Percentiles rank a stretch among this genome's conserved stretches.
Evolutionary conservation across 768 basidiomycete species (phyloP).

Genomic region (Pisolithus sp.): DNA sequence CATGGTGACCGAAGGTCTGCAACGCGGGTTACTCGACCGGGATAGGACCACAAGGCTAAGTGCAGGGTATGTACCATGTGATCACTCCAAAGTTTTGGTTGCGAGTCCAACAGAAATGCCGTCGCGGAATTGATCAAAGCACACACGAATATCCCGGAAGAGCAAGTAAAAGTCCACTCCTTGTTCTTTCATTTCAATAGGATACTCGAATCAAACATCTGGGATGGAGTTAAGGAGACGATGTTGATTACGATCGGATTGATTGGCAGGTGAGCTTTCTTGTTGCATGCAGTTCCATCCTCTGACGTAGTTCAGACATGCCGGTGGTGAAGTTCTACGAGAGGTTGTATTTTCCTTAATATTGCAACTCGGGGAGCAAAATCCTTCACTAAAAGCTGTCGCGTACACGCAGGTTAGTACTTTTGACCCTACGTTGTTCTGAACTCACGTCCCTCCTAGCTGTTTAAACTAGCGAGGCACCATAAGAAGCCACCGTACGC

Average conservation of each 20-base stretch:
- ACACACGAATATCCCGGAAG: slow-evolving; percentile 30
- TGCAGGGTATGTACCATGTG: slow-evolving; percentile 51
- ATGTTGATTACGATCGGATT: slow-evolving; percentile 53
- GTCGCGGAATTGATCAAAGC: slow-evolving; percentile 42
- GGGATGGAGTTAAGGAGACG: slow-evolving; percentile 54
- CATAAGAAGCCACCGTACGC: slow-evolving; percentile 59
- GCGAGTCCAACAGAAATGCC: slow-evolving; percentile 29
- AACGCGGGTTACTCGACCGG: slow-evolving; percentile 44
- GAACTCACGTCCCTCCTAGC: slow-evolving; percentile 32
- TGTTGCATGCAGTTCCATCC: not conserved
- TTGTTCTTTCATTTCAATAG: slow-evolving; percentile 43
- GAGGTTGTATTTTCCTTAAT: slow-evolving; percentile 58
- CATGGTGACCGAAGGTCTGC: slow-evolving; percentile 33
- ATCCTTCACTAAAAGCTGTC: slow-evolving; percentile 61
- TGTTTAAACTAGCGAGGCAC: slow-evolving; percentile 49
- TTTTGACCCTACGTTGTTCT: not conserved
- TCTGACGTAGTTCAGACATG: slow-evolving; percentile 32
- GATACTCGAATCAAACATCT: slow-evolving; percentile 38
- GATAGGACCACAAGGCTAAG: slow-evolving; percentile 56
- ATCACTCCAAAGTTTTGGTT: not conserved
- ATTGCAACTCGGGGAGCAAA: slow-evolving; percentile 58
- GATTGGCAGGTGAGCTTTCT: slow-evolving; percentile 37
- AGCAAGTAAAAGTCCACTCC: slow-evolving; percentile 30
- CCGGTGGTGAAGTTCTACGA: slow-evolving; percentile 47
- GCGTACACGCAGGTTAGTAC: slow-evolving; percentile 59